Base-by-base conservation (phyloP, 2,329 filamentous ascomycete species). In the Epichloe gansuensis region DNA sequence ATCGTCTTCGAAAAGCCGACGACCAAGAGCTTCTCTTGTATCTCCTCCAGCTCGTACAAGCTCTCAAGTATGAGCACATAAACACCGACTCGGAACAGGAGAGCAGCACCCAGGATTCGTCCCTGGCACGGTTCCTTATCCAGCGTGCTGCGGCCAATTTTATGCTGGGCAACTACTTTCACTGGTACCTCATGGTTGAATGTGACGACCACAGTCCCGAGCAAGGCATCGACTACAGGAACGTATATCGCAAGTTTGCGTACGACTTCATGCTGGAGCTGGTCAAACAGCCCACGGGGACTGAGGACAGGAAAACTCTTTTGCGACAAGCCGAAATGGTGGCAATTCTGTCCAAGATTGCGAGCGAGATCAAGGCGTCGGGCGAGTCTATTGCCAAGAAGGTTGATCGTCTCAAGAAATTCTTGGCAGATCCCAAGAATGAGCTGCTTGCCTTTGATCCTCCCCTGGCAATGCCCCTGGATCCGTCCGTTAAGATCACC, bases 151-250 rank as follows among this genome's bases (percentile, higher is more conserved):
- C 87, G 13, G 82, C 84, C 55, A 97, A 95, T 63, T 87, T 96
- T 61, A 84, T 86, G 54, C 77, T 98, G 1, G 93, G 91, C 34
- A 98, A 95, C 64, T 95, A 94, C 68, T 81, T 98, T 51, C 88
- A 96, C 66, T 98, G 93, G 93, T 98, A 97, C 66, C 76, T 98
- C 2, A 96, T 96, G 83, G 93, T 98, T 1, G 94, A 98, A 69
- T 94, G 90, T 59, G 89, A 94, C 59, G 91, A 96, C 64, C 74
- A 76, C 54, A 89, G 85, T 57, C 81, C 82, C 3, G 85, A 89
- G 43, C 87, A 90, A 59, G 77, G 82, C 23, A 74, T 80, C 4
- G 81, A 84, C 52, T 85, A 91, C 63, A 85, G 87, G 45, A 87
- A 87, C 56, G 81, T 97, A 17, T 98, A 95, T 67, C 85, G 87